Conservation (phyloP, 352 stramenopile species). For the Blastocystis sp. region DNA sequence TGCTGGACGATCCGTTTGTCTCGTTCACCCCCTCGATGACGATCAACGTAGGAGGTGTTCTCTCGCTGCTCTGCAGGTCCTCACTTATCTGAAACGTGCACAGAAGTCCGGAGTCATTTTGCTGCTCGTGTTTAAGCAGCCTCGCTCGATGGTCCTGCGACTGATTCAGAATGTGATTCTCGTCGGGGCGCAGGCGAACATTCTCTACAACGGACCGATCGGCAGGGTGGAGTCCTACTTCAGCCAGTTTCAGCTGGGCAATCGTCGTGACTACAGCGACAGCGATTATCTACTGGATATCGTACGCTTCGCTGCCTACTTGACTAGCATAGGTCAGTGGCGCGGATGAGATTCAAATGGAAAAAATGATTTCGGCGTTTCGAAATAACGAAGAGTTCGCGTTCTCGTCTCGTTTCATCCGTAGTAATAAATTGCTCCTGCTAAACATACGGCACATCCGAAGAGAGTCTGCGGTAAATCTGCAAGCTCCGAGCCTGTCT, state of each 20-base stretch:
- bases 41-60: background rate
- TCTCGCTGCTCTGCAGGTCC: background rate
- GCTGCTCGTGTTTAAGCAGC: background rate
- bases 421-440: conserved; percentile 37
- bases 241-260: conserved; percentile 10
- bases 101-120: conserved; percentile 42
- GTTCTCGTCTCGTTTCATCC: background rate
- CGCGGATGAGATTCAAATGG: conserved; percentile 45
- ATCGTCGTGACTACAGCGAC: conserved; percentile 22
- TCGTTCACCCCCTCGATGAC: conserved; percentile 50
- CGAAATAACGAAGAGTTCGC: conserved; percentile 4
- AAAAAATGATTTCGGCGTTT: conserved; percentile 31
- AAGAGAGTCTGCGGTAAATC: conserved; percentile 12
- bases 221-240: background rate
- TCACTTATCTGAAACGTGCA: conserved; percentile 16
- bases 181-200: conserved; percentile 15
- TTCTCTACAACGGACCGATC: conserved; percentile 28
- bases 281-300: conserved; percentile 55
- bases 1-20: conserved; percentile 25
- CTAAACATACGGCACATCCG: conserved; percentile 28
- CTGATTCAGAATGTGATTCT: conserved; percentile 48
- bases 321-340: background rate
- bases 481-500: background rate
- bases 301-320: background rate
- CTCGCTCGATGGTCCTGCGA: conserved; percentile 9